phyloP scores from a whole-genome alignment of 2,329 filamentous ascomycete genomes.

The Mycosphaerella sp. region DNA sequence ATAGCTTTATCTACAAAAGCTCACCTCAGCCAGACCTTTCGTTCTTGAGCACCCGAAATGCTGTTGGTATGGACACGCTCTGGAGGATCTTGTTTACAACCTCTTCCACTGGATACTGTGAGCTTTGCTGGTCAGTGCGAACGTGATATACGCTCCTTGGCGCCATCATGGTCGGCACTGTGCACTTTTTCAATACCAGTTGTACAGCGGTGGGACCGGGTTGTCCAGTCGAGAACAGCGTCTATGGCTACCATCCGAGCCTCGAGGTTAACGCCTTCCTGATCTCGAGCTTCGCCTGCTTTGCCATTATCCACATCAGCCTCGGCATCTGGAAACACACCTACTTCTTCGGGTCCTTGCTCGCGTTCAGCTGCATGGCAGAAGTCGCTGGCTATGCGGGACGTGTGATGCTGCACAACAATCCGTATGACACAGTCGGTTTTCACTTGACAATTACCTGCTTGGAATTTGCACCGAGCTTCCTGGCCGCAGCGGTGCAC shows the following conservation, averaged over 20 bases:
- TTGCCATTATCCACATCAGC: neutral
- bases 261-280: constrained; percentile 1
- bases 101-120: neutral
- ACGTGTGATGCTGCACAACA: constrained; percentile 2
- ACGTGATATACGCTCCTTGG: neutral
- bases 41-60: neutral
- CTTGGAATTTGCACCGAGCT: constrained; percentile 6
- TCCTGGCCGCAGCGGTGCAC: constrained; percentile 6
- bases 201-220: constrained; percentile 3
- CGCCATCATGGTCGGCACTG: constrained; percentile 4
- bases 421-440: constrained; percentile 1
- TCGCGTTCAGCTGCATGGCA: constrained; percentile 1
- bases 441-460: constrained; percentile 1
- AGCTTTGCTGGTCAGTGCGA: neutral
- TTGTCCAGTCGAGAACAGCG: constrained; percentile 4
- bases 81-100: neutral
- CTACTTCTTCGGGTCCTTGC: constrained; percentile 2
- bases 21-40: neutral
- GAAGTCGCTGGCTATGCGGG: constrained; percentile 4
- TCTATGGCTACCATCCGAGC: constrained; percentile 2
- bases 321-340: constrained; percentile 7
- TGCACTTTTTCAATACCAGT: neutral
- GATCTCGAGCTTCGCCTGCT: neutral
- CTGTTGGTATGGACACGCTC: neutral
- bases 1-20: neutral